Evolutionary conservation across 371 early-diverging fungal genomes (phyloP).

Genomic region (Homolaphlyctis polyrhiza): DNA sequence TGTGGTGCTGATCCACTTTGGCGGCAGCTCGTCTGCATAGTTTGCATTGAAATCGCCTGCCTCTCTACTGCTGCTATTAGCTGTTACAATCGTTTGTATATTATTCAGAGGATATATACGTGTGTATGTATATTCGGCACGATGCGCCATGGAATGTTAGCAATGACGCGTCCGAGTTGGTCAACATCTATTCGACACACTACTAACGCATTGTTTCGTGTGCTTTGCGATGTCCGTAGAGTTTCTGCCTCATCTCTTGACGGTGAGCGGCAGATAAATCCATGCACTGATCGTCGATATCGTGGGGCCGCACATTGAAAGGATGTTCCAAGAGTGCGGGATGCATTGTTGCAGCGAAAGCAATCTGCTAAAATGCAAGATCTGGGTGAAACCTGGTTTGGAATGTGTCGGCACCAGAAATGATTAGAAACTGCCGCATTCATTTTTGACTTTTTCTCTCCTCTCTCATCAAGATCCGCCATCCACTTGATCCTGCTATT

Average conservation of each 20-base stretch:
- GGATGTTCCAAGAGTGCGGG: background rate
- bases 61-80: slow-evolving; percentile 9
- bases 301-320: slow-evolving; percentile 4
- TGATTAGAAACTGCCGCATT: too few species aligned
- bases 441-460: too few species aligned
- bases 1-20: slow-evolving; percentile 27
- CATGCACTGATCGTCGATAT: slow-evolving; percentile 19
- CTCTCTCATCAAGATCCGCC: too few species aligned
- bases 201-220: slow-evolving; percentile 10
- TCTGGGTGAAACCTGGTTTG: too few species aligned
- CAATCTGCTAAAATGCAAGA: too few species aligned
- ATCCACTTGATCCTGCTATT: too few species aligned
- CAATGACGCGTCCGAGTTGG: background rate
- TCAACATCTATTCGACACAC: background rate
- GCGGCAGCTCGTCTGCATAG: slow-evolving; percentile 34
- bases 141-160: background rate
- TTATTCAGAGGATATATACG: background rate
- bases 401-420: too few species aligned
- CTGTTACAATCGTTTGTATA: background rate
- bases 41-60: slow-evolving; percentile 16
- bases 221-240: slow-evolving; percentile 17
- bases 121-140: background rate
- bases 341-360: too few species aligned
- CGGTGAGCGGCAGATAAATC: slow-evolving; percentile 19
- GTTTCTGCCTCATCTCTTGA: slow-evolving; percentile 20